Evolutionary conservation across 2,329 filamentous ascomycete species (phyloP).

Genomic region (Aspergillus neoniger): DNA sequence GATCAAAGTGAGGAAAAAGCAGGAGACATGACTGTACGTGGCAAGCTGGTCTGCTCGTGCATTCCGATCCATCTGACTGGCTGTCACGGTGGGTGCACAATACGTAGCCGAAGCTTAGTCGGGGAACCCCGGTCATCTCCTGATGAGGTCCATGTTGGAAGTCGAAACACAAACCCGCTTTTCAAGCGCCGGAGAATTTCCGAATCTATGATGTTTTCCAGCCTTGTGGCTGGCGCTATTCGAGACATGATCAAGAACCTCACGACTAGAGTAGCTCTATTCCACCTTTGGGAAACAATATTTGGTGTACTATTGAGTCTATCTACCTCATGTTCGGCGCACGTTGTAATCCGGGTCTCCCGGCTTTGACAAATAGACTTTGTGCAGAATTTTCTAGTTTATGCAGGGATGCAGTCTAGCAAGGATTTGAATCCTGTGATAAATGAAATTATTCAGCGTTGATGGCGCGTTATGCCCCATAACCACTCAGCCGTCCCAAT

Average conservation of each 20-base stretch:
- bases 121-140: neutral
- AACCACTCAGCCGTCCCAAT: neutral
- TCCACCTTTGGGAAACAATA: neutral
- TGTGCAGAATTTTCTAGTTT: neutral
- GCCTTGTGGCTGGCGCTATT: neutral
- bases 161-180: neutral
- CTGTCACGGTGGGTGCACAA: neutral
- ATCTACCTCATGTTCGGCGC: neutral
- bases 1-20: too few species aligned
- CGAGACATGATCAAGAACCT: neutral
- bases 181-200: neutral
- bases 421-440: neutral
- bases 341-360: neutral
- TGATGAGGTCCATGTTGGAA: neutral
- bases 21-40: neutral
- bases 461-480: neutral
- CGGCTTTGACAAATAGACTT: neutral
- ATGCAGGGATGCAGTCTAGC: neutral
- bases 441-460: neutral
- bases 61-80: neutral
- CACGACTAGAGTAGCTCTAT: neutral
- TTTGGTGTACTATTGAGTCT: neutral
- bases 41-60: neutral
- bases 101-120: slow-evolving; percentile 1
- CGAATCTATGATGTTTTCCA: neutral